Evolutionary conservation across 192 early-diverging fungal species (phyloP), one percentile per base, ranked within the genome.

Genomic region (Gigaspora rosea): DNA sequence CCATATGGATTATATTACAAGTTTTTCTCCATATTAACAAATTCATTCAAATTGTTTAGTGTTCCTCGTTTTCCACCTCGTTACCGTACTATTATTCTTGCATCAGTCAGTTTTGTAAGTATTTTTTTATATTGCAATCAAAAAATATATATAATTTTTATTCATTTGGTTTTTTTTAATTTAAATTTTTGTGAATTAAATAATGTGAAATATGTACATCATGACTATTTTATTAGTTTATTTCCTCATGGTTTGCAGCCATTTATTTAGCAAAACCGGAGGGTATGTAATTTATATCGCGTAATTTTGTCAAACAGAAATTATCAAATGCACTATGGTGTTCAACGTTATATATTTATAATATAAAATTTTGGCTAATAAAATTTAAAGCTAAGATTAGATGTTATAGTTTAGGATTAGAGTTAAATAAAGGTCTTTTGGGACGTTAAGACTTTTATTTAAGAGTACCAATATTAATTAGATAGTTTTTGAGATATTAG

Each of bases 181-280:
- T 3, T n/a, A n/a, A 15, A 20, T n/a, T 16, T 57, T 5, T 20
- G 13, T 15, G 13, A n/a, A 57, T 0, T 15, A 57, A n/a, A n/a
- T 57, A 15, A 22, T 62, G 33, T 15, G 33, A 13, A 32, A 7
- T 15, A 63, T 20, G 22, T 33, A 20, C 33, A 33, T 32, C 9
- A 62, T 63, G 1, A 5, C 27, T 33, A 33, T 35, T 16, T 33
- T 33, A 63, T 33, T 35, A 63, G 61, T 13, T 63, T 5, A 35
- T 63, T 63, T 33, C 61, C 27, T 33, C 33, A 63, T 35, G 4
- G 11, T 22, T 22, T 15, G 61, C 61, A 33, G 9, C 10, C 2
- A 33, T 5, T 63, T 63, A 63, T 63, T 13, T 63, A 35, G 61
- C 27, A 33, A 63, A 33, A 63, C 61, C 61, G 7, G 61, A 63